Evolutionary conservation across 495 filamentous ascomycete genomes (phyloP), one percentile per base, ranked within the genome.

Genomic region (Trichoderma erinaceum): DNA sequence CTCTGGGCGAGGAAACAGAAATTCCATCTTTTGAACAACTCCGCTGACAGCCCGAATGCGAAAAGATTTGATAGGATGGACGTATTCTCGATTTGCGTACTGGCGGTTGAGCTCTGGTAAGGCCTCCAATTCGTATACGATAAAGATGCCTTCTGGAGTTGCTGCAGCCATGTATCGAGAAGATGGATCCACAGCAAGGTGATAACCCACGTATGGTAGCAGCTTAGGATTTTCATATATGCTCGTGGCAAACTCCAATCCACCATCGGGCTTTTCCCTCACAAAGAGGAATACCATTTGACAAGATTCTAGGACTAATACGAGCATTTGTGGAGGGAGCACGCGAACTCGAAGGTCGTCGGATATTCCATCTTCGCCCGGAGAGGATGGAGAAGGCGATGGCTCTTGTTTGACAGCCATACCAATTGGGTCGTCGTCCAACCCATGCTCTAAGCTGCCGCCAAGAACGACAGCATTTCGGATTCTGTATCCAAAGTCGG

Each of bases 1-100:
- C 68, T 88, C 85, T 25, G 83, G 72, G 6, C 82, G 82, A 6
- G 93, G 90, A 68, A 91, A 86, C 7, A 99, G 84, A 69, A 98
- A 99, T 41, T 93, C 90, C 79, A 97, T 89, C 71, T 92, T 90
- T 67, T 93, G 78, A 43, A 98, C 92, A 16, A 87, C 81, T 1
- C 94, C 93, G 27, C 87, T 83, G 15, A 93, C 78, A 50, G 81
- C 74, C 41, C 90, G 82, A 27, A 85, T 80, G 56, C 82, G 82
- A 71, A 88, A 83, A 25, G 76, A 72, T 69, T 73, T 77, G 52
- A 87, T 78, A 5, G 82, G 81, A 11, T 73, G 71, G 41, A 87
- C 69, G 23, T 78, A 69, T 41, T 67, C 68, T 7, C 73, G 73
- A 23, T 68, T 65, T 21, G 67, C 66, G 68, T 84, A 77, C 66